Percentiles rank a stretch among this genome's conserved stretches.
Conservation (phyloP, 1,139 yeast species). For the Diutina rugosa region DNA sequence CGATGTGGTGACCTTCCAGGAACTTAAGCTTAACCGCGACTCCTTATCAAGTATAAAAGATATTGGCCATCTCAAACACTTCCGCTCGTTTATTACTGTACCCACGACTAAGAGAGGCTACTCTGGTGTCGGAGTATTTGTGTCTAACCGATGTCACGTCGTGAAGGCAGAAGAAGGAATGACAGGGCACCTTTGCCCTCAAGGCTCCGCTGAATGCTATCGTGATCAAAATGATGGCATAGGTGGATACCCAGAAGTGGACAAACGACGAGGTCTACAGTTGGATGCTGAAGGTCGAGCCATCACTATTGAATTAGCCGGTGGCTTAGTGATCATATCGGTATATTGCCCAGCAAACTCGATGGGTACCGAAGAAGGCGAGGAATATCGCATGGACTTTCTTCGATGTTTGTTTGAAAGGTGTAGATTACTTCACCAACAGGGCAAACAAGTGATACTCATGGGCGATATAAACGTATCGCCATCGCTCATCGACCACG, state of each 20-base stretch:
- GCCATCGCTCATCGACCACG: slow-evolving; percentile 71
- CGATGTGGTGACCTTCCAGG: slow-evolving; percentile 77
- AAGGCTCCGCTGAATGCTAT: slow-evolving; percentile 8
- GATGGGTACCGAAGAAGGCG: slow-evolving; percentile 55
- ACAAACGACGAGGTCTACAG: slow-evolving; percentile 24
- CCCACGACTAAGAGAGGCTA: slow-evolving; percentile 67
- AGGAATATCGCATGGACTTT: slow-evolving; percentile 44
- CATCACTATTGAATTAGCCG: slow-evolving; percentile 58
- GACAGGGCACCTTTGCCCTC: slow-evolving; percentile 46
- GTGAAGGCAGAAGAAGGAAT: slow-evolving; percentile 81
- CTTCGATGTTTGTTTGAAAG: slow-evolving; percentile 46
- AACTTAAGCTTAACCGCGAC: slow-evolving; percentile 52
- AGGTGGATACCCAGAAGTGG: slow-evolving; percentile 58
- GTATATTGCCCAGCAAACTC: slow-evolving; percentile 94
- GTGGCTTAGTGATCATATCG: slow-evolving; percentile 51
- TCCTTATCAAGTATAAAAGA: slow-evolving; percentile 11
- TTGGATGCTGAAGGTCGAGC: slow-evolving; percentile 82
- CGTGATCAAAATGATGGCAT: slow-evolving; percentile 25
- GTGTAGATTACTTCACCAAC: slow-evolving; percentile 31
- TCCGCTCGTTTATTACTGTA: slow-evolving; percentile 52
- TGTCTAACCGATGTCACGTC: slow-evolving; percentile 47
- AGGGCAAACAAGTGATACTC: slow-evolving; percentile 57
- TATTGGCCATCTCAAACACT: slow-evolving; percentile 48
- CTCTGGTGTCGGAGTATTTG: slow-evolving; percentile 83
- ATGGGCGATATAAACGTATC: slow-evolving; percentile 86